Evolutionary conservation across 2,329 filamentous ascomycete genomes (phyloP), one percentile per base, ranked within the genome.

Genomic region (Colletotrichum tofieldiae): DNA sequence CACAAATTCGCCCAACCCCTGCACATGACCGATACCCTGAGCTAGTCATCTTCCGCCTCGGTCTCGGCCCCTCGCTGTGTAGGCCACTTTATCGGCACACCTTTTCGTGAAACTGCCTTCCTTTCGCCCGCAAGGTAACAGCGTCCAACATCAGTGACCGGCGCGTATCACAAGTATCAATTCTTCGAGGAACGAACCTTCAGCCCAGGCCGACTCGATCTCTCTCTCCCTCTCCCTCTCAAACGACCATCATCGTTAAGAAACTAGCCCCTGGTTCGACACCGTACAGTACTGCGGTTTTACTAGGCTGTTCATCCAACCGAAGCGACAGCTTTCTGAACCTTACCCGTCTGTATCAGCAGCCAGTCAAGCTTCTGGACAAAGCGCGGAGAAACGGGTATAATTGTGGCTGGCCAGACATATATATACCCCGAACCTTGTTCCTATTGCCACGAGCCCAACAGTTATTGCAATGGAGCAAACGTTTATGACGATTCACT

Each of bases 401-500:
- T 45, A 43, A 59, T 63, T 71, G 43, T 58, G 43, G n/a, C 51
- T 37, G 45, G 26, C 29, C 55, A 55, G 49, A 67, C 52, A 52
- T n/a, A 68, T 59, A 41, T 32, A 71, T 59, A 72, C 23, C 39
- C 65, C 23, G 64, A 47, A 64, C 59, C 52, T 55, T 69, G 39
- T 52, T 56, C 23, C 35, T 49, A 23, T 14, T 54, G 51, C 63
- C 43, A 35, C 54, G 49, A 61, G 61, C 67, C 29, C 51, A 65
- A 49, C 41, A 29, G 37, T 62, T 55, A 26, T 73, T 78, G 81
- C 79, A 75, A 94, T 94, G 93, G 93, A 95, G 83, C 93, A 93
- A 76, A 96, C 94, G 41, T 97, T 97, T 84, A 96, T 97, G 84
- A 95, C 94, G 76, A 96, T 97, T 79, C 94, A 96, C 80, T 75